Evolutionary conservation across 139 green algal genomes (phyloP).

Genomic region (Closterium sp.): DNA sequence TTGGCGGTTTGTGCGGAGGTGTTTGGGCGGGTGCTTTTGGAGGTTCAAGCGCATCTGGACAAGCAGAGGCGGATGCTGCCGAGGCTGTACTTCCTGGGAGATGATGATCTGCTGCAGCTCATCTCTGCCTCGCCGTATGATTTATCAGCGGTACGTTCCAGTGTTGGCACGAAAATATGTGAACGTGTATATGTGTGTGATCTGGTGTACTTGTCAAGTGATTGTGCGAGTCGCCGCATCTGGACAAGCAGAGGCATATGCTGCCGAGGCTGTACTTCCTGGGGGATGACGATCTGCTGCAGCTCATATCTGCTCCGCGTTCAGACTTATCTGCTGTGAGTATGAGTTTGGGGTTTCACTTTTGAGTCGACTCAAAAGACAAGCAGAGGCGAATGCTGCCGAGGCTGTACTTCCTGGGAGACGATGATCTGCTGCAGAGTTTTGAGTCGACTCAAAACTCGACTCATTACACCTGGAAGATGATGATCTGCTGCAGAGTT

Average conservation of each 20-base stretch:
- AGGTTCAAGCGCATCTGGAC: conserved; percentile 13
- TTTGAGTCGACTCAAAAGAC: too few relatives aligned
- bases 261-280: conserved; percentile 78
- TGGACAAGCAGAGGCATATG: conserved; percentile 31
- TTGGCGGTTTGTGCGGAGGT: not conserved
- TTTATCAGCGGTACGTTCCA: not conserved
- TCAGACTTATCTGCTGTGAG: not conserved
- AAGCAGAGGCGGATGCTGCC: conserved; percentile 31
- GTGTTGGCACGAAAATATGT: too few relatives aligned
- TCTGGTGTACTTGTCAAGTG: conserved; percentile 5
- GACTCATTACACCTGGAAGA: too few relatives aligned
- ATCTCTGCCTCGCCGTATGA: not conserved
- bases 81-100: conserved; percentile 84
- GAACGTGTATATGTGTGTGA: too few relatives aligned
- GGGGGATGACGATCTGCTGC: conserved; percentile 81
- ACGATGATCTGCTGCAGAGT: conserved; percentile 64
- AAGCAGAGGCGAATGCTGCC: not conserved
- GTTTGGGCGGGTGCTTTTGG: not conserved
- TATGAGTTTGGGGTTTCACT: not conserved
- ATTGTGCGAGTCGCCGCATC: not conserved
- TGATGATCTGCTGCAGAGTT: too few relatives aligned
- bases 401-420: conserved; percentile 83
- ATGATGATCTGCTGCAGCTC: conserved; percentile 76
- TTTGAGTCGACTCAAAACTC: too few relatives aligned
- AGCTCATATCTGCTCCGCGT: not conserved